Conservation (phyloP, 495 filamentous ascomycete genomes). For the Hyaloscypha variabilis region DNA sequence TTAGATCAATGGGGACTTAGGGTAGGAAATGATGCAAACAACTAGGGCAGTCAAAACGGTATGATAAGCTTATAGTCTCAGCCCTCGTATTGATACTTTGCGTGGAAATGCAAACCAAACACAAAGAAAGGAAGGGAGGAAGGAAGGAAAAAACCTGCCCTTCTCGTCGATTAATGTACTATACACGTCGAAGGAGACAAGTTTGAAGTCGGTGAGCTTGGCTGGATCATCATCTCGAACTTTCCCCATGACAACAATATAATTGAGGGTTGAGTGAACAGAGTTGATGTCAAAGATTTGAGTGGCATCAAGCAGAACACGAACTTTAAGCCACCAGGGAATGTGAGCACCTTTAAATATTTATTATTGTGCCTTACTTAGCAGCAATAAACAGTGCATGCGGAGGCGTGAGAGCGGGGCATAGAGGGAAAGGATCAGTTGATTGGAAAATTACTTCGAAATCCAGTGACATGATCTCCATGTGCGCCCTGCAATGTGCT, state of each 20-base stretch:
- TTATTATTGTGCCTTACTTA: too few relatives aligned
- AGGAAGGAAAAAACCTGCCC: constrained; percentile 4
- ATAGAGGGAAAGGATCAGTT: background rate
- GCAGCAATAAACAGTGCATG: background rate
- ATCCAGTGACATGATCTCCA: background rate
- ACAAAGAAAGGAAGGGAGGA: too few relatives aligned
- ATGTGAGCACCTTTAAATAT: too few relatives aligned
- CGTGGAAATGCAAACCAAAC: too few relatives aligned
- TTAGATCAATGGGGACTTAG: constrained; percentile 68
- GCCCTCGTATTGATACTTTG: too few relatives aligned
- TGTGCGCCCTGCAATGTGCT: background rate
- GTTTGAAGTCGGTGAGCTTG: constrained; percentile 21
- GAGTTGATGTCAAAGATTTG: background rate
- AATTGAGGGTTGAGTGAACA: background rate
- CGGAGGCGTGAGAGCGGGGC: background rate
- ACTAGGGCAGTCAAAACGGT: background rate
- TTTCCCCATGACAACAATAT: constrained; percentile 16
- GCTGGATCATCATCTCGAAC: constrained; percentile 15
- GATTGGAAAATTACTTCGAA: background rate
- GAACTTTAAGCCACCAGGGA: too few relatives aligned
- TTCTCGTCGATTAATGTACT: constrained; percentile 85
- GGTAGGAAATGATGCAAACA: constrained; percentile 47
- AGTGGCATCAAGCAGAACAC: background rate
- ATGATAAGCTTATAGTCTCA: too few relatives aligned
- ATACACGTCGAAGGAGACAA: constrained; percentile 78